phyloP scores from a whole-genome alignment of 192 early-diverging fungal species.

The Anaeromyces robustus region DNA sequence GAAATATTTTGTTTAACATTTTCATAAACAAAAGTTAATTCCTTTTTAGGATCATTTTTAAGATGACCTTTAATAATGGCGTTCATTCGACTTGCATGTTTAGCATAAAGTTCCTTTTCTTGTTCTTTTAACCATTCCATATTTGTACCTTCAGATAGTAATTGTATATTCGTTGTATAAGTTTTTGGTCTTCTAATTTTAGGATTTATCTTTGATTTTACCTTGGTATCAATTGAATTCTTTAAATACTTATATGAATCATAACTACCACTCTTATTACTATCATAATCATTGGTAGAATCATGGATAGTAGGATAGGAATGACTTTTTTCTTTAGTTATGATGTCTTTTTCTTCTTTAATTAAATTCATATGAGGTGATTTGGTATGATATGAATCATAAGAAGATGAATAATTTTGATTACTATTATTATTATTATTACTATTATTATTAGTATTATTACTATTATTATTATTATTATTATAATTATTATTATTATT shows the following conservation, averaged over 20 bases:
- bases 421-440: background rate
- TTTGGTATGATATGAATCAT: background rate
- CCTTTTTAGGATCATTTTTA: no score
- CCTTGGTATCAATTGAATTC: background rate
- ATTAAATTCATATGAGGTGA: background rate
- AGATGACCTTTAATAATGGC: background rate
- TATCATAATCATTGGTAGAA: no score
- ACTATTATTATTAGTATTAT: background rate
- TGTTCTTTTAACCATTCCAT: background rate
- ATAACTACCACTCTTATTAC: no score
- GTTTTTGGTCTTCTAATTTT: background rate
- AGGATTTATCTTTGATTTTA: background rate
- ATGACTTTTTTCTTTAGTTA: background rate
- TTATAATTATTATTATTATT: no score
- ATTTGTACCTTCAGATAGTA: background rate
- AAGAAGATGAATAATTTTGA: background rate
- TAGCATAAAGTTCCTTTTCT: background rate
- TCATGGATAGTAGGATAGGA: background rate
- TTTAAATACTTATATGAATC: background rate
- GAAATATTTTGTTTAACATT: no score
- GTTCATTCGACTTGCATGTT: background rate
- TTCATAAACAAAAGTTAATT: no score
- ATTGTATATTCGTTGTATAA: background rate
- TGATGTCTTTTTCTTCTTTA: background rate
- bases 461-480: background rate